phyloP scores from a whole-genome alignment of 164 flowering plant genomes.

The Sedum album region DNA sequence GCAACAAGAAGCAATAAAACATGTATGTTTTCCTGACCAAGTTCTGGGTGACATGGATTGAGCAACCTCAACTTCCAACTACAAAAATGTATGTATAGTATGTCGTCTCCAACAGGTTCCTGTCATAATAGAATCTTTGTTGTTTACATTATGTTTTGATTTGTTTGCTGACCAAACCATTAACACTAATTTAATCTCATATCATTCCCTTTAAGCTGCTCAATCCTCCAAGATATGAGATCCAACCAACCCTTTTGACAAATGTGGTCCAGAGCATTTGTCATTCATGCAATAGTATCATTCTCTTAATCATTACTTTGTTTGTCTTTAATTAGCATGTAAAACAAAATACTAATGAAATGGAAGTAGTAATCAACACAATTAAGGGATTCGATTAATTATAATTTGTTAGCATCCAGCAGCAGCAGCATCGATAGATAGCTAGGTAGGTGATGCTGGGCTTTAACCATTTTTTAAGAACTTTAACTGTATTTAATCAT shows the following conservation, averaged over 20 bases:
- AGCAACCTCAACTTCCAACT: slow-evolving; percentile 2
- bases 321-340: slow-evolving; percentile 1
- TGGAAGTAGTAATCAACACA: neutral
- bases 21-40: neutral
- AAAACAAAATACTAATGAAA: neutral
- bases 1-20: neutral
- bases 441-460: neutral
- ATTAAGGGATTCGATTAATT: neutral
- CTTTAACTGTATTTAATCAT: neutral
- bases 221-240: slow-evolving; percentile 5
- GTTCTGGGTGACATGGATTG: neutral
- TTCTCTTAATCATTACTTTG: neutral
- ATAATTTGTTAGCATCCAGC: neutral
- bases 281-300: neutral
- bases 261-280: neutral
- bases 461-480: neutral
- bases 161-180: slow-evolving; percentile 2
- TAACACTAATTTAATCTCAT: neutral
- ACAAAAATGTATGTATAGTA: neutral
- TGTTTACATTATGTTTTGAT: neutral
- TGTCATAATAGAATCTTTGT: neutral
- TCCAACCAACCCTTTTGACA: slow-evolving; percentile 5
- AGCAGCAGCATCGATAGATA: neutral
- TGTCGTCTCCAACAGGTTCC: neutral
- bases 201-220: neutral